Base-by-base conservation (phyloP, 2,329 filamentous ascomycete species). In the Trichophyton simii region DNA sequence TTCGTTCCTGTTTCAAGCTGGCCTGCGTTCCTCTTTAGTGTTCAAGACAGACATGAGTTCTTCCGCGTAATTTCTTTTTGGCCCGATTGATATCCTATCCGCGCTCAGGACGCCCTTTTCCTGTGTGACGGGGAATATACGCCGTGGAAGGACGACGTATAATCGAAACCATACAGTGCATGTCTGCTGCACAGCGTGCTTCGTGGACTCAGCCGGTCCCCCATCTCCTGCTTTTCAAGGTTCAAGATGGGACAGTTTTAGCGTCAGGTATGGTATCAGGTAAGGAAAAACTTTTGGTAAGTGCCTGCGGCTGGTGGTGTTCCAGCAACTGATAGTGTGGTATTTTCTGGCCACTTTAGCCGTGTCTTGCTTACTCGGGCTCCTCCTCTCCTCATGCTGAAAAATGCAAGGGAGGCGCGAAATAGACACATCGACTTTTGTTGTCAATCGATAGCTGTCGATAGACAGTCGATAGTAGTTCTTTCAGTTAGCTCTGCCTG, bases 61-160 rank as follows among this genome's bases (percentile, higher is more conserved):
- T 54, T 54, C 50, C 50, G 50, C 50, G 50, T 54, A 54, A 54
- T 54, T 54, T n/a, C 50, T 54, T 54, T 54, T 31, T 28, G 31
- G 22, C 50, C 50, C 13, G 25, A 54, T 5, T 15, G 11, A 6
- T 34, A 54, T 54, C 50, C 50, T 54, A 54, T 54, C 50, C 50
- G 22, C 50, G 50, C 50, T 54, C 50, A 54, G 50, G 50, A 31
- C 50, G 22, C 50, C 34, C 31, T 54, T 52, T 31, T 54, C 22
- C 50, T 54, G 50, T 54, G 50, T 54, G 50, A 54, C 50, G 50
- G 50, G 34, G 50, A 54, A 34, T 28, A 54, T 54, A 54, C 50
- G n/a, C 50, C 50, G 13, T 54, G 18, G 22, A 34, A 44, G 11
- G 18, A 54, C 22, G 18, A 54, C 22, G 50, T 54, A 54, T 54